A percentile compares a stretch with the other conserved stretches of the same genome.
Conservation (phyloP, 1,284 basidiomycete species). For the Cutaneotrichosporon dermatis region DNA sequence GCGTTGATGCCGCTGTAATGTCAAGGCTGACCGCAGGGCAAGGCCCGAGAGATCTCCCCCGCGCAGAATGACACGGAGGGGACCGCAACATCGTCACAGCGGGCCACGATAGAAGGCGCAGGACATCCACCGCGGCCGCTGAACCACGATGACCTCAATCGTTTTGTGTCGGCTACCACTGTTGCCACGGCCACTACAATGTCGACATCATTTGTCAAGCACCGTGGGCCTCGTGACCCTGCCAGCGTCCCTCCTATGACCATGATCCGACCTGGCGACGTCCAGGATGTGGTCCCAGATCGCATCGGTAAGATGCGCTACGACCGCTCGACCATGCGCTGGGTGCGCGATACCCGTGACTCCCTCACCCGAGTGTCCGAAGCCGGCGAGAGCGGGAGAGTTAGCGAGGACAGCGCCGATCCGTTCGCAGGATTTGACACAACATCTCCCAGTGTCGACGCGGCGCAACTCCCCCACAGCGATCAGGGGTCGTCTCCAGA, state of each 20-base stretch:
- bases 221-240: conserved; percentile 59
- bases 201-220: conserved; percentile 77
- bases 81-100: not conserved
- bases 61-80: not conserved
- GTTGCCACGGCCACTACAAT: conserved; percentile 64
- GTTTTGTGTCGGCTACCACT: conserved; percentile 65
- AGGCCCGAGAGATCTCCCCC: not conserved
- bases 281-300: conserved; percentile 60
- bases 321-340: conserved; percentile 71
- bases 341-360: conserved; percentile 61
- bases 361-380: conserved; percentile 39
- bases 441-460: not conserved
- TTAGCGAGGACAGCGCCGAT: conserved; percentile 65
- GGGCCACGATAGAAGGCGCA: conserved; percentile 8
- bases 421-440: conserved; percentile 80
- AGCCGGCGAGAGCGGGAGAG: conserved; percentile 38
- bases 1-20: not conserved
- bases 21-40: not conserved
- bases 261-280: conserved; percentile 69
- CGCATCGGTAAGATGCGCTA: conserved; percentile 80
- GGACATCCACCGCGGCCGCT: conserved; percentile 3
- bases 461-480: not conserved
- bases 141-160: conserved; percentile 65
- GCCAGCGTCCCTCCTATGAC: conserved; percentile 31
- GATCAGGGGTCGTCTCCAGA: not conserved